Base-by-base conservation (phyloP, 2,329 filamentous ascomycete genomes). In the Microthyrium microscopicum region DNA sequence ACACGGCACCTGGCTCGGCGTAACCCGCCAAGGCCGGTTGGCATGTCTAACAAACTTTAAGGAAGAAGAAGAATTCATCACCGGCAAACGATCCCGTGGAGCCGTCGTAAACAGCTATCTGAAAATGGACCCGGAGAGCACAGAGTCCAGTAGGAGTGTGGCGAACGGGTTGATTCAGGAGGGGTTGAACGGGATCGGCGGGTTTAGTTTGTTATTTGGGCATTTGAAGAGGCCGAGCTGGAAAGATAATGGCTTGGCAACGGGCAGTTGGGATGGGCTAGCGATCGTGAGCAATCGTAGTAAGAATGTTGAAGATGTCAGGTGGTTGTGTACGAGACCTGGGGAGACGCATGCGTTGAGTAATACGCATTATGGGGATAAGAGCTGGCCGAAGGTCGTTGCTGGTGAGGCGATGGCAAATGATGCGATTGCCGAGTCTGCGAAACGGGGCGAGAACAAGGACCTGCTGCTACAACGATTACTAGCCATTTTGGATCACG, bases 11-110 rank as follows among this genome's bases (percentile, higher is more conserved):
- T 77, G 72, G 72, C 63, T 76, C 30, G 72, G 69, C 15, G 57
- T 76, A 36, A 75, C 70, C 6, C 61, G 56, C 20, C 59, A 71
- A 40, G 72, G 72, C 19, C 68, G 69, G 36, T 47, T 77, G 29
- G 70, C 70, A 3, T 65, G 73, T 5, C 57, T 77, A 20, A 76
- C 72, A 31, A 77, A 77, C 50, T 76, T 71, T 47, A 67, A 68
- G 25, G 71, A 75, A 47, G 54, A 63, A 26, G 44, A 49, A 19
- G 52, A 55, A 17, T 52, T 62, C 13, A 49, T 62, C 18, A 48
- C 58, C 28, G 53, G 53, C 30, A 50, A 52, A 27, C 63, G 65
- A 26, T 71, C 66, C 40, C 60, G 72, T 18, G 72, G 72, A 2
- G 56, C 59, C 6, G 72, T 76, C 26, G 66, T 71, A 19, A 73